phyloP scores from a whole-genome alignment of 208 protist species.

The Wallacemonas sp. region DNA sequence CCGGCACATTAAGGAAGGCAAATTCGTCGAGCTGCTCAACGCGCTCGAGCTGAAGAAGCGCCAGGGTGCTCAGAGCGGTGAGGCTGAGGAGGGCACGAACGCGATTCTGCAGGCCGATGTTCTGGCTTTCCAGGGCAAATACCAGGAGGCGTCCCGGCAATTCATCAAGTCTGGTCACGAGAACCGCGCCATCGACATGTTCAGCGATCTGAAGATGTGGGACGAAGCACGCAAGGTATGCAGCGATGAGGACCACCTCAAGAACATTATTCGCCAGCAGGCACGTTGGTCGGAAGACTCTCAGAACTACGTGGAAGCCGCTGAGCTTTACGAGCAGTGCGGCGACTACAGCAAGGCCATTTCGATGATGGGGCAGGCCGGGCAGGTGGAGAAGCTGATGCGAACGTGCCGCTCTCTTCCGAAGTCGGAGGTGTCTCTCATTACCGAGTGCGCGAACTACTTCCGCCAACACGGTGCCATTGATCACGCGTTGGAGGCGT shows the following conservation, averaged over 20 bases:
- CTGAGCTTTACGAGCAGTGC: conserved; percentile 87
- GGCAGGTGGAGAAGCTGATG: conserved; percentile 85
- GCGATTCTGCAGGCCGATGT: conserved; percentile 81
- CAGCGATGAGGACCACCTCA: conserved; percentile 81
- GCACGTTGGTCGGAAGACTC: conserved; percentile 92
- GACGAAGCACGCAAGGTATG: conserved; percentile 90
- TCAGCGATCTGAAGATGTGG: conserved; percentile 95
- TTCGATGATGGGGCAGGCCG: conserved; percentile 81
- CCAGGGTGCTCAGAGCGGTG: conserved; percentile 29
- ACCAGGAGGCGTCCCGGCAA: conserved; percentile 86
- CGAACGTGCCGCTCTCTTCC: conserved; percentile 80
- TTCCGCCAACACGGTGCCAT: conserved; percentile 80
- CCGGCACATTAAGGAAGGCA: conserved; percentile 90
- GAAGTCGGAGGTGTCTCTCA: conserved; percentile 81
- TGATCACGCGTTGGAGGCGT: conserved; percentile 88
- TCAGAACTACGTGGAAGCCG: conserved; percentile 87
- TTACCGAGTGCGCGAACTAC: conserved; percentile 83
- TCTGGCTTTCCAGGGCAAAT: conserved; percentile 94
- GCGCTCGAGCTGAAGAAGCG: conserved; percentile 71
- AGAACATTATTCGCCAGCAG: conserved; percentile 91
- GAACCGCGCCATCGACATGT: conserved; percentile 92
- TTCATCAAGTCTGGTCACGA: conserved; percentile 84
- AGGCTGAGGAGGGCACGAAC: conserved; percentile 11
- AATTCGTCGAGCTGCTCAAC: conserved; percentile 92
- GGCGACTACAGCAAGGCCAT: conserved; percentile 87